Percentiles rank a stretch among this genome's conserved stretches.
Evolutionary conservation across 2,329 filamentous ascomycete genomes (phyloP).

Genomic region (Colletotrichum phormii): DNA sequence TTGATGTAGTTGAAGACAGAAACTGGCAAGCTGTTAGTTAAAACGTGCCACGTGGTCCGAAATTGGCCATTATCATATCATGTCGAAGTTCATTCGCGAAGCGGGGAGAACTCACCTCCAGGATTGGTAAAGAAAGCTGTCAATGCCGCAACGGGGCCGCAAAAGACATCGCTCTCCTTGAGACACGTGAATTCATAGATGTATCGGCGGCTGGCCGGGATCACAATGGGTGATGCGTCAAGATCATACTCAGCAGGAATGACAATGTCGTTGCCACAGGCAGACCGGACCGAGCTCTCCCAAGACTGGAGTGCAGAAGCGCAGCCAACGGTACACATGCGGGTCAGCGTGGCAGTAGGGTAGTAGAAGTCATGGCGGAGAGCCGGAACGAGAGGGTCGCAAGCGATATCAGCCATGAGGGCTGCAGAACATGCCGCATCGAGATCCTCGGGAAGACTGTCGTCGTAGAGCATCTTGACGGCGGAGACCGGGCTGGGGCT

Average conservation of each 20-base stretch:
- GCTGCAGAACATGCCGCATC: constrained; percentile 19
- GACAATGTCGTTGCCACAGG: constrained; percentile 25
- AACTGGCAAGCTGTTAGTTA: constrained; percentile 12
- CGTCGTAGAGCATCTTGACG: constrained; percentile 33
- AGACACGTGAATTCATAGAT: constrained; percentile 33
- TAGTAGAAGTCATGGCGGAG: constrained; percentile 37
- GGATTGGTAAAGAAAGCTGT: constrained; percentile 30
- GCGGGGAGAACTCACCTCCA: constrained; percentile 20
- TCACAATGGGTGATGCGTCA: constrained; percentile 25
- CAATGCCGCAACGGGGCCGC: constrained; percentile 36
- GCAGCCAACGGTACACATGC: constrained; percentile 33
- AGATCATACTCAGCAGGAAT: constrained; percentile 33
- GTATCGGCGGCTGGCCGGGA: constrained; percentile 33
- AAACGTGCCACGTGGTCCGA: not conserved
- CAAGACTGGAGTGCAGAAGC: constrained; percentile 28
- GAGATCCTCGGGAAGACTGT: constrained; percentile 19
- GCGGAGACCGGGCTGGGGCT: constrained; percentile 15
- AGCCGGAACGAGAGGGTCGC: constrained; percentile 29
- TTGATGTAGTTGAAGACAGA: constrained; percentile 37
- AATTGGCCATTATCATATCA: not conserved
- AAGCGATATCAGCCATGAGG: constrained; percentile 32
- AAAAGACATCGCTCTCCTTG: constrained; percentile 34
- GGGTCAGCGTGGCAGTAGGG: constrained; percentile 28
- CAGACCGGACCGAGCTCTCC: constrained; percentile 34
- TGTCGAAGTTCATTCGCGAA: not conserved